Conservation (phyloP, 2,329 filamentous ascomycete genomes). For the Colletotrichum trifolii region DNA sequence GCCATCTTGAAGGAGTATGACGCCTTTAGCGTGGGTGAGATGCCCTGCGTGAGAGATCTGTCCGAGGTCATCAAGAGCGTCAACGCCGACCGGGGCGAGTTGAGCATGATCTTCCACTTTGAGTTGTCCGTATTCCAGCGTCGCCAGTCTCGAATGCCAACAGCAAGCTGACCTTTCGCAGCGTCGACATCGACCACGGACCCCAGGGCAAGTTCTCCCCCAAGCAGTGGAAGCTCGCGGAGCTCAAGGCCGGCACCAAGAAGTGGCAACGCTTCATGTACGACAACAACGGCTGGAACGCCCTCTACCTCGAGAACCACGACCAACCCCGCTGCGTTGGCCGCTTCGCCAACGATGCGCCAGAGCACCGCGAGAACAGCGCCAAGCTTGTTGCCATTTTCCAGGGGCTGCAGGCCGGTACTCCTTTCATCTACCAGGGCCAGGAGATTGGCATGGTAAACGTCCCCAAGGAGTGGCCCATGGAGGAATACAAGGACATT, state of each 20-base stretch:
- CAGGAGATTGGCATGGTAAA: slow-evolving; percentile 77
- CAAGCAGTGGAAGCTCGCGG: slow-evolving; percentile 57
- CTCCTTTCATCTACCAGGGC: slow-evolving; percentile 76
- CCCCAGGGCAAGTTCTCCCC: slow-evolving; percentile 55
- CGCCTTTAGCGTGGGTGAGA: slow-evolving; percentile 64
- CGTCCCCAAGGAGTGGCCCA: slow-evolving; percentile 68
- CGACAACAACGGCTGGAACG: slow-evolving; percentile 71
- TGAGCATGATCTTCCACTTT: slow-evolving; percentile 81
- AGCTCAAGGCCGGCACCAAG: slow-evolving; percentile 63
- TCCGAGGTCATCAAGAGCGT: slow-evolving; percentile 60
- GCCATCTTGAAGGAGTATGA: slow-evolving; percentile 57
- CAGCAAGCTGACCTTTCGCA: slow-evolving; percentile 38
- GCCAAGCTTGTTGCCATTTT: slow-evolving; percentile 71
- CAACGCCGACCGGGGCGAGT: slow-evolving; percentile 64
- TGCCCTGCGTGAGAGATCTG: slow-evolving; percentile 57
- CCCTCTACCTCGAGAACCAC: slow-evolving; percentile 74
- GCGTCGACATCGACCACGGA: slow-evolving; percentile 62
- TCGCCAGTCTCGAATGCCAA: background rate
- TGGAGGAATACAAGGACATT: slow-evolving; percentile 77
- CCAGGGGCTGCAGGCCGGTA: slow-evolving; percentile 68
- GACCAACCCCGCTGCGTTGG: slow-evolving; percentile 72
- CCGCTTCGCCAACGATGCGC: slow-evolving; percentile 63
- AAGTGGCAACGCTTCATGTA: slow-evolving; percentile 72
- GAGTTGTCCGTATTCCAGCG: slow-evolving; percentile 60
- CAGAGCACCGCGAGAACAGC: slow-evolving; percentile 58